These are phyloP conservation scores for Chondrus crispus DNA, from an alignment of 23 red algal genomes.

Conservation along the genomic window DNA sequence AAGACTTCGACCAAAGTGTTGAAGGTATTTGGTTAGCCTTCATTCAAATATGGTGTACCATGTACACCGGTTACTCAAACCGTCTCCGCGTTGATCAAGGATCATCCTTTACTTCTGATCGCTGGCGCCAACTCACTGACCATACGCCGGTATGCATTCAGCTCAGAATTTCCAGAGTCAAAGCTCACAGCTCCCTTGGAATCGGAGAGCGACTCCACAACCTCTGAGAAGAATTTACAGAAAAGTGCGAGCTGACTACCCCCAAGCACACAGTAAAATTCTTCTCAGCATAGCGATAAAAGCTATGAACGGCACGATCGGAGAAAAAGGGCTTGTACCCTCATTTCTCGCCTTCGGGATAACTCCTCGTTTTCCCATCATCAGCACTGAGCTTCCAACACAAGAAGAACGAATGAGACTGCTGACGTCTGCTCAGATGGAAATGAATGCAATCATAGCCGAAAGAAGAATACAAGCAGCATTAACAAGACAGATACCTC, in stretches of 20 bases:
- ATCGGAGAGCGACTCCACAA: slow-evolving; percentile 2
- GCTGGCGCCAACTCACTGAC: slow-evolving; percentile 4
- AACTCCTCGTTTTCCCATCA: not conserved
- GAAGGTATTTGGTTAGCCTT: slow-evolving; percentile 25
- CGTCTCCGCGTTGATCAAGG: not conserved
- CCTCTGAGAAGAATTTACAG: not conserved
- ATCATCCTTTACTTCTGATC: not conserved
- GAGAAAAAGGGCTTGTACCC: not conserved
- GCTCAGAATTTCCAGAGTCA: not conserved
- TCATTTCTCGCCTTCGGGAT: not conserved
- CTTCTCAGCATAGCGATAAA: not conserved
- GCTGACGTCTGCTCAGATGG: not conserved
- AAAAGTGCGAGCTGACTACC: not conserved
- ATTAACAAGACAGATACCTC: not conserved
- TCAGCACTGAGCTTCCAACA: not conserved
- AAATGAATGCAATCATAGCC: not conserved
- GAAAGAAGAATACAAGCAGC: not conserved
- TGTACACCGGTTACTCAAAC: not conserved
- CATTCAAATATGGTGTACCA: not conserved
- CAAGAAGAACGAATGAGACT: not conserved
- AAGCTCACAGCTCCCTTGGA: slow-evolving; percentile 6
- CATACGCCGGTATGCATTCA: not conserved
- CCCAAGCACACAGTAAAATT: not conserved
- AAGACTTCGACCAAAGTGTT: not conserved
- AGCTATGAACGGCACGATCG: not conserved